Percentiles rank a stretch among this genome's conserved stretches.
Evolutionary conservation across 352 stramenopile genomes (phyloP).

Genomic region (Pythium brachiatum): DNA sequence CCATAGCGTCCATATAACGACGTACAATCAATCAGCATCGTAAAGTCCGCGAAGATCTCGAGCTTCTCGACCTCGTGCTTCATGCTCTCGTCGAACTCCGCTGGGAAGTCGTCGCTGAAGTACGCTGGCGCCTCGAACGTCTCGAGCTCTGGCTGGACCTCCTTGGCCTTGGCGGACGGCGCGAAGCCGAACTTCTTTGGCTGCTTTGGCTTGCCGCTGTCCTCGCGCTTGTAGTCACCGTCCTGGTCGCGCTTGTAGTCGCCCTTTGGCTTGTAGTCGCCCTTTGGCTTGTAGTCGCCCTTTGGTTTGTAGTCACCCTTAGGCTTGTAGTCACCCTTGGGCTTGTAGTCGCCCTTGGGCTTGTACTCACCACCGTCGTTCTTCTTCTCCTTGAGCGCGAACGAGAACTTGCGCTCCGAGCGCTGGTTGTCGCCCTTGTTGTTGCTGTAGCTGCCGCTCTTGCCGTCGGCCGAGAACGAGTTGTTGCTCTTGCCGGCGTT

Average conservation of each 20-base stretch:
- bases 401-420: slow-evolving; percentile 18
- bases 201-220: neutral
- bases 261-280: slow-evolving; percentile 8
- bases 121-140: slow-evolving; percentile 73
- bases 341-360: neutral
- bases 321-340: too few relatives aligned
- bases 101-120: slow-evolving; percentile 72
- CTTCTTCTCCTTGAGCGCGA: slow-evolving; percentile 20
- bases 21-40: slow-evolving; percentile 60
- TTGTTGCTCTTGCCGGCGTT: slow-evolving; percentile 13
- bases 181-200: slow-evolving; percentile 72
- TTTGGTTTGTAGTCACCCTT: too few relatives aligned
- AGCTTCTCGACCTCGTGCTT: slow-evolving; percentile 88
- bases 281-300: too few relatives aligned
- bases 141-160: slow-evolving; percentile 48
- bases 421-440: slow-evolving; percentile 1
- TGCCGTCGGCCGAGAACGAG: slow-evolving; percentile 31
- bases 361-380: slow-evolving; percentile 11
- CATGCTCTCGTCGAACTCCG: slow-evolving; percentile 71
- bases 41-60: slow-evolving; percentile 80
- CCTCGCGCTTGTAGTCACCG: neutral
- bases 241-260: neutral
- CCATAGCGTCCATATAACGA: too few relatives aligned
- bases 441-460: neutral
- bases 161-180: slow-evolving; percentile 46